Evolutionary conservation across 129 eudicot genomes (phyloP), one percentile per base, ranked within the genome.

Genomic region (Arctium minus): DNA sequence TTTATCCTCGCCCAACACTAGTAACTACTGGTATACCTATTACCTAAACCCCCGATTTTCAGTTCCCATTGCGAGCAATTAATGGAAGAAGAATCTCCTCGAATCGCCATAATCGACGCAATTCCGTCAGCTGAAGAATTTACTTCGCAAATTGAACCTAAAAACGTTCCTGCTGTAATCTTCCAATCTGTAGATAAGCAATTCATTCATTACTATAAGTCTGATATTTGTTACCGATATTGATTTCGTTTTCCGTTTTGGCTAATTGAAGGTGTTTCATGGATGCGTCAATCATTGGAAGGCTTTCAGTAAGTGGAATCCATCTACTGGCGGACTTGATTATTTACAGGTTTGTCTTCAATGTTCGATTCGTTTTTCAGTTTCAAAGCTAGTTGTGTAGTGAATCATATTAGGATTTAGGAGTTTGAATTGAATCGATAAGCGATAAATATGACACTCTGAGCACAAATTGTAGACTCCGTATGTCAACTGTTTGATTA

Each of bases 201-300:
- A n/a, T 70, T 62, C 36, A 36, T 31, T 50, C 29, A 5, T 70
- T 37, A 73, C 44, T 77, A 17, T 31, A n/a, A 6, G 5, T 35
- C 48, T 31, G 56, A 37, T 69, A 1, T 4, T 67, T 32, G 48
- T n/a, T 18, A 36, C 69, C 48, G 48, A 62, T 78, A 17, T 73
- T 64, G 6, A 70, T 15, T 37, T 13, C 8, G 70, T 40, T 72
- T 36, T 8, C n/a, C 8, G 18, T 22, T 38, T 81, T n/a, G 56
- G 56, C 32, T 56, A 15, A 11, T 37, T 56, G 10, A 6, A 96
- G 99, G 97, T 96, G 2, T 91, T 96, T 36, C 86, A 8, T 79
- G 95, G 97, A 75, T 93, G 97, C 83, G 74, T 90, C 12, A 91
- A 85, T 81, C 74, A 86, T 42, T 93, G 95, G 97, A 90, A 87